Conservation (phyloP, 2,329 filamentous ascomycete species). For the Canariomyces notabilis region DNA sequence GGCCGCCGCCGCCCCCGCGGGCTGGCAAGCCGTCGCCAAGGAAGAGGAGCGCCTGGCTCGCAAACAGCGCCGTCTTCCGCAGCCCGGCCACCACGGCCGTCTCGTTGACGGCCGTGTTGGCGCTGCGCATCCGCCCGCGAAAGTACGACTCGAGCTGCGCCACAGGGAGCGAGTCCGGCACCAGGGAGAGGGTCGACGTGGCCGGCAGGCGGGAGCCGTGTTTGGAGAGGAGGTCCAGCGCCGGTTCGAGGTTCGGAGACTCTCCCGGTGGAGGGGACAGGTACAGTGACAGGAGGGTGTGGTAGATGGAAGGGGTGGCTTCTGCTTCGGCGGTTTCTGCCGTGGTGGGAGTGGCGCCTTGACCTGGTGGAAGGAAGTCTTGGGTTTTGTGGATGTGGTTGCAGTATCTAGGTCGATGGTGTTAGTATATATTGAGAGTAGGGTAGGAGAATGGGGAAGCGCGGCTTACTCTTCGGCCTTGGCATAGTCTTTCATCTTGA, state of each 20-base stretch:
- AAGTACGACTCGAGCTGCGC: conserved; percentile 85
- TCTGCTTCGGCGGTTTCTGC: conserved; percentile 38
- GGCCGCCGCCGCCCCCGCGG: conserved; percentile 47
- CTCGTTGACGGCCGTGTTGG: conserved; percentile 77
- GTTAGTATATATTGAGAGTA: neutral
- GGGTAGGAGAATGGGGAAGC: conserved; percentile 25
- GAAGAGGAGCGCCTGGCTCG: conserved; percentile 65
- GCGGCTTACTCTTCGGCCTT: conserved; percentile 95
- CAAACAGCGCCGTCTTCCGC: conserved; percentile 73
- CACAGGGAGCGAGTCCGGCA: conserved; percentile 75
- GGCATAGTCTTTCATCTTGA: conserved; percentile 77
- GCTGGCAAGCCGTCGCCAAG: conserved; percentile 67
- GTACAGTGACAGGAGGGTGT: conserved; percentile 84
- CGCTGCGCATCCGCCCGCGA: conserved; percentile 78
- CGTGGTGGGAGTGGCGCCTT: conserved; percentile 25
- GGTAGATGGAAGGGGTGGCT: conserved; percentile 76
- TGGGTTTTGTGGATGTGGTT: conserved; percentile 71
- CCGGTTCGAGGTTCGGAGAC: conserved; percentile 67
- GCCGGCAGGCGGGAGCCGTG: conserved; percentile 91
- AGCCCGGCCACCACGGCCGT: conserved; percentile 71
- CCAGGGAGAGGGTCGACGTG: conserved; percentile 75
- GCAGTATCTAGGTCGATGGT: conserved; percentile 62
- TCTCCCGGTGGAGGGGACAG: conserved; percentile 73
- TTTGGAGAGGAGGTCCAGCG: conserved; percentile 80
- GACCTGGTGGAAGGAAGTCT: conserved; percentile 32